Base-by-base conservation (phyloP, 2,329 filamentous ascomycete species). In the Ceratocystis smalleyi region DNA sequence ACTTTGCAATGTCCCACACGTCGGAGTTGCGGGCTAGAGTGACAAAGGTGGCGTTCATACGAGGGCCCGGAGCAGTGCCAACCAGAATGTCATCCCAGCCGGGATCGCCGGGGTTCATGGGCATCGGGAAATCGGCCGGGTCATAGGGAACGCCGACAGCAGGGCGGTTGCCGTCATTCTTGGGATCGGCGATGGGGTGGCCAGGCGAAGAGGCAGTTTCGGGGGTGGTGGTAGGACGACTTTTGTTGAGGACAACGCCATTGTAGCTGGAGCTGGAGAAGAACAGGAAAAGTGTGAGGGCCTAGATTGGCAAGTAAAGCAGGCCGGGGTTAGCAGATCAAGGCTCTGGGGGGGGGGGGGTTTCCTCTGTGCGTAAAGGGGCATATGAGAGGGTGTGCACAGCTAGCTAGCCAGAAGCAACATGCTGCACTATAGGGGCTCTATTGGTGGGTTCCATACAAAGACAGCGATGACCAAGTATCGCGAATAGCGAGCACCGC, bases 31-130 rank as follows among this genome's bases (percentile, higher is more conserved):
- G 87, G 63, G 94, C 94, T 67, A 99, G 83, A 24, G 91, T 96
- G 63, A 99, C 91, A 72, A 99, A 99, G 10, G 94, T 99, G 61
- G 95, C 94, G 75, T 99, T 99, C 81, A 95, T 89, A 71, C 89
- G 88, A 67, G 85, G 83, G 62, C 87, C 87, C 10, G 83, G 77
- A 15, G 82, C 81, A 40, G 80, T 79, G 67, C 76, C 74, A 54
- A 76, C 68, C 47, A 83, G 73, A n/a, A 68, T 49, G 63, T 81
- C 76, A 67, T 79, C 73, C 79, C 79, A 83, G 67, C 79, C 79
- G 43, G 76, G 72, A 63, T 81, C 79, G 62, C 75, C 75, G 32
- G 81, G 81, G 43, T 74, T 78, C 73, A 82, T 72, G 67, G 79
- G 73, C 73, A 84, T 77, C 8, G 80, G 78, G 69, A 73, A 74